These are phyloP conservation scores for Ustanciosporium gigantosporum DNA, from an alignment of 1,284 basidiomycete species.

Conservation along the genomic window DNA sequence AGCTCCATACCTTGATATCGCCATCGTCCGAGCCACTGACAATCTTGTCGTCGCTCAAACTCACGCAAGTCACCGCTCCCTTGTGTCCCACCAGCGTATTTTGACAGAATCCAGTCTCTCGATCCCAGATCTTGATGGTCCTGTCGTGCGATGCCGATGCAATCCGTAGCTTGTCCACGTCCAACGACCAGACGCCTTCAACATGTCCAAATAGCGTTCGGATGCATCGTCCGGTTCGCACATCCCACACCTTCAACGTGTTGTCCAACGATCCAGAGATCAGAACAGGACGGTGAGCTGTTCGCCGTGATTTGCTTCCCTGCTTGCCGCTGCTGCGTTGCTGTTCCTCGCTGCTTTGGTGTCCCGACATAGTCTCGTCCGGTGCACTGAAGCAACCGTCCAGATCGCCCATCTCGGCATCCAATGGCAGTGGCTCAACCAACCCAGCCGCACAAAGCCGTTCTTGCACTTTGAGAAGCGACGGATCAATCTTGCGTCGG, in stretches of 20 bases:
- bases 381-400: conserved; percentile 32
- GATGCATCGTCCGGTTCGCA: conserved; percentile 78
- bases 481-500: conserved; percentile 42
- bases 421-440: conserved; percentile 46
- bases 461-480: conserved; percentile 45
- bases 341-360: conserved; percentile 3
- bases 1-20: conserved; percentile 65
- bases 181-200: conserved; percentile 94
- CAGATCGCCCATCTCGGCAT: conserved; percentile 55
- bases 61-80: conserved; percentile 88
- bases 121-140: conserved; percentile 87
- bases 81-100: conserved; percentile 91
- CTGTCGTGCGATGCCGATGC: conserved; percentile 90
- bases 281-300: conserved; percentile 66
- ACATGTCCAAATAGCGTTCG: conserved; percentile 88
- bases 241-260: conserved; percentile 94
- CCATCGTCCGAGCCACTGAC: conserved; percentile 91
- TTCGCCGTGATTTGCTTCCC: conserved; percentile 1
- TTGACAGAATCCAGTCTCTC: conserved; percentile 83
- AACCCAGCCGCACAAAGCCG: conserved; percentile 50
- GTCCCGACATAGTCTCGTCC: not conserved
- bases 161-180: conserved; percentile 85
- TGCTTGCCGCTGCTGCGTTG: not conserved
- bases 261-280: conserved; percentile 92
- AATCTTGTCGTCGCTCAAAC: conserved; percentile 90